phyloP scores from a whole-genome alignment of 2,329 filamentous ascomycete genomes.

The Nemania abortiva region DNA sequence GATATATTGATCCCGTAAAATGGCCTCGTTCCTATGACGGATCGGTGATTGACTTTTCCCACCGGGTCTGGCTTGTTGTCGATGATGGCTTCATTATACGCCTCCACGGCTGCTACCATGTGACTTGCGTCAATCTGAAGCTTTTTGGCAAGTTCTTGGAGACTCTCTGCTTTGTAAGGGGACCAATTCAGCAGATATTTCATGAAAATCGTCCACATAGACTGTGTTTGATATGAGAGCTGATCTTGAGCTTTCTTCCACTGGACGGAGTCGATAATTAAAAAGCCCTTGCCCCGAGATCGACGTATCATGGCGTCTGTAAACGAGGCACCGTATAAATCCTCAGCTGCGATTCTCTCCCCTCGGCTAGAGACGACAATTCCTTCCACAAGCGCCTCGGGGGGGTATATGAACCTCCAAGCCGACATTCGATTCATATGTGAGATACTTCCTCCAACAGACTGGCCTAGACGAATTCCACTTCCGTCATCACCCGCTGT shows the following conservation, averaged over 20 bases:
- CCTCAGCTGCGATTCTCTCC: neutral
- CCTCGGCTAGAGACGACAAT: neutral
- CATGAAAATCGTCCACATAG: too few relatives aligned
- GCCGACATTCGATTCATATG: slow-evolving; percentile 7
- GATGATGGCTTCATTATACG: neutral
- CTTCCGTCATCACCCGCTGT: neutral
- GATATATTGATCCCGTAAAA: neutral
- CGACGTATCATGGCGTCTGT: too few relatives aligned
- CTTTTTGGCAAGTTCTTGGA: too few relatives aligned
- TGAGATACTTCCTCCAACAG: neutral
- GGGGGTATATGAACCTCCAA: slow-evolving; percentile 5
- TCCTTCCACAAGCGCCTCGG: neutral
- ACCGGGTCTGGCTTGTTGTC: neutral
- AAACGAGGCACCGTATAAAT: too few relatives aligned
- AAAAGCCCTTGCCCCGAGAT: too few relatives aligned
- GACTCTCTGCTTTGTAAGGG: too few relatives aligned
- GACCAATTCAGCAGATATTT: too few relatives aligned
- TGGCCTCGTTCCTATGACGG: neutral
- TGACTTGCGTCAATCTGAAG: too few relatives aligned
- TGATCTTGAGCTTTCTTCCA: too few relatives aligned
- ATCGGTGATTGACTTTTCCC: neutral
- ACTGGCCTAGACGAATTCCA: neutral
- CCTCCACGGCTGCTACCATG: too few relatives aligned
- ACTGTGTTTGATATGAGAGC: too few relatives aligned
- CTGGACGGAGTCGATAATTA: too few relatives aligned